Base-by-base conservation (phyloP, 2,329 filamentous ascomycete species). In the Cryphonectria carpinicola region DNA sequence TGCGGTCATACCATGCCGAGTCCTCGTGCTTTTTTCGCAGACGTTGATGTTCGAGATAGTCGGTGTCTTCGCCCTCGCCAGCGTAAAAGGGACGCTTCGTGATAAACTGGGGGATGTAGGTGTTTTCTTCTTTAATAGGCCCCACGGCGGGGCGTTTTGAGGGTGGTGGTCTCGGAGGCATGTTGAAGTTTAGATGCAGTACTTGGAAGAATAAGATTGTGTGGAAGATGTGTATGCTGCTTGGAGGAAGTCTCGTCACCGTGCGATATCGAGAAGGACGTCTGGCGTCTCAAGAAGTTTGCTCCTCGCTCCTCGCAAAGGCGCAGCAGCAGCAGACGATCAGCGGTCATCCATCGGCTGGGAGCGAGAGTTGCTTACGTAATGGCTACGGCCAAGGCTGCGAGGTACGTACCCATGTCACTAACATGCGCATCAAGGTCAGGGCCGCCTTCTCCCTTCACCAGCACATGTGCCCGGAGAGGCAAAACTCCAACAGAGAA, bases 61-160 rank as follows among this genome's bases (percentile, higher is more conserved):
- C 95, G 79, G 88, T 89, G 76, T 88, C 88, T 72, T 92, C 89
- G 74, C 91, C 93, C 76, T 93, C 90, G 77, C 88, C 90, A 68
- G 97, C 90, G 81, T 98, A 99, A 83, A 99, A 99, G 5, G 96
- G 96, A 76, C 97, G 95, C 81, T 97, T 98, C 76, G 94, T 95
- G 83, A 99, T 99, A 86, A 98, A 99, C 68, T 93, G 90, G 7
- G 96, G 96, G 78, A 99, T 99, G 86, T 99, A 99, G 81, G 98
- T 91, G 87, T 99, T 99, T 82, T 96, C 94, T 81, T 97, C 94
- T 80, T 97, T 97, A 69, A 35, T 79, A 46, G 72, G 68, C 64
- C 69, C 72, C n/a, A 68, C 68, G n/a, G 69, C 65, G 43, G 62
- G 61, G 63, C 41, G 67, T 61, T 39, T 63, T 22, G 71, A 32